Base-by-base conservation (phyloP, 768 basidiomycete species). In the Aureoboletus auriporus region DNA sequence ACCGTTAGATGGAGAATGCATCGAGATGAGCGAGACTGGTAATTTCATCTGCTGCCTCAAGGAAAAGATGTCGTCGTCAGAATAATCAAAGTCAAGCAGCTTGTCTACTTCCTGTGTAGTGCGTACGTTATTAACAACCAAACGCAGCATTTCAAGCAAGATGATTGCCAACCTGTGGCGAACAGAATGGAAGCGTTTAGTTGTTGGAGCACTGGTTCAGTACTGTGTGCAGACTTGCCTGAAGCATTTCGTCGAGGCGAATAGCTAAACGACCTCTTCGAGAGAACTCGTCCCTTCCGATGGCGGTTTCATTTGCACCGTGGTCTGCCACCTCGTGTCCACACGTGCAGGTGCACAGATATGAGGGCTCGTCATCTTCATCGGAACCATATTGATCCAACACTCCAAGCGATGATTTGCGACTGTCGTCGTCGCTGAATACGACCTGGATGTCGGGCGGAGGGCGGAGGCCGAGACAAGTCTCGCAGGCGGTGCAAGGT, bases 31-130 rank as follows among this genome's bases (percentile, higher is more conserved):
- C 12, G 79, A 76, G 16, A 74, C 71, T 0, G 77, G 75, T 31
- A 78, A 64, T 46, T 67, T 69, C 80, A 91, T 85, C 66, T 87
- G 86, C 57, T 80, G 79, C 51, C 84, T 79, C 48, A 90, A 63
- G 14, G 84, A 83, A 26, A 72, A 59, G 38, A 92, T 81, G 53
- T 84, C 82, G 16, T 80, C 80, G 65, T 92, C 83, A 11, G 71
- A 71, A 64, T 90, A 90, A 41, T 76, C 73, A 57, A 93, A 93
- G 68, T 92, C 86, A n/a, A 87, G 73, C 9, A 94, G 72, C 58
- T 80, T 80, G 41, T 81, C 82, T 29, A 75, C 76, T 64, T 89
- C 89, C 90, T 95, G 61, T n/a, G 46, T 23, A 42, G 10, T 36
- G 20, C 23, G 31, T 26, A 40, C 43, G 41, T 62, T 34, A 64